Base-by-base conservation (phyloP, 352 stramenopile genomes). In the Globisporangium orthogonon region DNA sequence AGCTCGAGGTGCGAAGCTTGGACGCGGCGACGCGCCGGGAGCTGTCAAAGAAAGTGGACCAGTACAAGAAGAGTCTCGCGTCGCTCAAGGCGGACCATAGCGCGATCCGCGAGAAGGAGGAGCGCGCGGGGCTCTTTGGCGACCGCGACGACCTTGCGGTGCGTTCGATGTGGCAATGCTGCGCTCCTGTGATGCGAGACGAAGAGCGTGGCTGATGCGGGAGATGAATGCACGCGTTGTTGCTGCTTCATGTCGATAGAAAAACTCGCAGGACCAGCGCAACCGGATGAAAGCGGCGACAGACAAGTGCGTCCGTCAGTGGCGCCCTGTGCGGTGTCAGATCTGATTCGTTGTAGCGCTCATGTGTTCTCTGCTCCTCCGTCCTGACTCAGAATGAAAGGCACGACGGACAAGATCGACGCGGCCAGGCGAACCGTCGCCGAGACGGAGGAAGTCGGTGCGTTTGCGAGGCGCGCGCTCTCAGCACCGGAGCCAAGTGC, bases 11-110 rank as follows among this genome's bases (percentile, higher is more conserved):
- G 63, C 85, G 85, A 47, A 91, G 78, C 70, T 56, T 94, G 56
- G 85, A 94, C 43, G 58, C 75, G 2, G 77, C 81, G 23, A 93
- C 85, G 39, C 81, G 83, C 17, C 80, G 81, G n/a, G 85, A 94
- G 60, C 71, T 94, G 29, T 90, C 78, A 17, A 94, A 94, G 70
- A 94, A 94, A 52, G 83, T 94, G 40, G 83, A 92, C 55, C 85
- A 94, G 68, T 94, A 94, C 77, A 91, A 91, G 62, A 94, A 94
- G 64, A 93, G 81, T 41, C 65, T 94, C 48, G 81, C 76, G n/a
- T 90, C 83, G 40, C 65, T 94, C n/a, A 73, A 74, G 10, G 74
- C 79, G 6, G 85, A 94, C 43, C 78, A 91, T 60, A 93, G 86
- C 67, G 77, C 70, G 61, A 91, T 93, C 50, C 74, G 78, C 11